Evolutionary conservation across 1,284 basidiomycete species (phyloP).

Genomic region (Cryptococcus maquisensis): DNA sequence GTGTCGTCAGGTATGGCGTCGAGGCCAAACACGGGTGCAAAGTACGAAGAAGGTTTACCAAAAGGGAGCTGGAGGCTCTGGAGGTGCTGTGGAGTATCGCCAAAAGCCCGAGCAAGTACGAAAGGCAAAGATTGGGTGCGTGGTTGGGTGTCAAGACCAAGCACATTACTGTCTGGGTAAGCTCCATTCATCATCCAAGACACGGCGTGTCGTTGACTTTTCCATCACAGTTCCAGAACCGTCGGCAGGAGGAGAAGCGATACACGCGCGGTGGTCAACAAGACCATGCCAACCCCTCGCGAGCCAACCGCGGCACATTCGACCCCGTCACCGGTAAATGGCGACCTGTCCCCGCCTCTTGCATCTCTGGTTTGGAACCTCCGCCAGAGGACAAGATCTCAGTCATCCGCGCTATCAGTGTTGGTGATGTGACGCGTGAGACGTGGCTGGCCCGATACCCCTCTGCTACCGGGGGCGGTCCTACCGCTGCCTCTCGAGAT

Average conservation of each 20-base stretch:
- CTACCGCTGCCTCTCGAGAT: neutral
- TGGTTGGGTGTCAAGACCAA: constrained; percentile 27
- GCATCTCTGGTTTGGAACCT: constrained; percentile 20
- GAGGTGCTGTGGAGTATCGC: constrained; percentile 23
- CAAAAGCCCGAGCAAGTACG: constrained; percentile 21
- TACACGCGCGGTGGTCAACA: constrained; percentile 13
- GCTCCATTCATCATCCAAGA: neutral
- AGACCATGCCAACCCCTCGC: constrained; percentile 11
- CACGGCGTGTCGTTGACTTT: neutral
- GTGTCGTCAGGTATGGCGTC: constrained; percentile 6
- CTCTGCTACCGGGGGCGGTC: neutral
- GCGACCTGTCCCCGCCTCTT: constrained; percentile 20
- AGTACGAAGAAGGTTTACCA: constrained; percentile 17
- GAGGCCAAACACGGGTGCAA: constrained; percentile 15
- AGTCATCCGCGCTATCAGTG: constrained; percentile 16
- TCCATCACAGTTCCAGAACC: constrained; percentile 21
- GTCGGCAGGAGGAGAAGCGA: constrained; percentile 23
- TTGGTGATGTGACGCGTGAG: constrained; percentile 20
- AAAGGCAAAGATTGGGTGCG: constrained; percentile 21
- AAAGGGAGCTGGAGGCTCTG: constrained; percentile 16
- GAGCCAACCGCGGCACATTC: constrained; percentile 21
- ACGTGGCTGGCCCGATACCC: constrained; percentile 18
- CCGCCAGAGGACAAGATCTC: constrained; percentile 17
- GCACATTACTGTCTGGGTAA: constrained; percentile 24
- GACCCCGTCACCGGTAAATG: constrained; percentile 26